These are phyloP conservation scores for Leccinum truebloodii DNA, from an alignment of 768 basidiomycete genomes.

Conservation along the genomic window DNA sequence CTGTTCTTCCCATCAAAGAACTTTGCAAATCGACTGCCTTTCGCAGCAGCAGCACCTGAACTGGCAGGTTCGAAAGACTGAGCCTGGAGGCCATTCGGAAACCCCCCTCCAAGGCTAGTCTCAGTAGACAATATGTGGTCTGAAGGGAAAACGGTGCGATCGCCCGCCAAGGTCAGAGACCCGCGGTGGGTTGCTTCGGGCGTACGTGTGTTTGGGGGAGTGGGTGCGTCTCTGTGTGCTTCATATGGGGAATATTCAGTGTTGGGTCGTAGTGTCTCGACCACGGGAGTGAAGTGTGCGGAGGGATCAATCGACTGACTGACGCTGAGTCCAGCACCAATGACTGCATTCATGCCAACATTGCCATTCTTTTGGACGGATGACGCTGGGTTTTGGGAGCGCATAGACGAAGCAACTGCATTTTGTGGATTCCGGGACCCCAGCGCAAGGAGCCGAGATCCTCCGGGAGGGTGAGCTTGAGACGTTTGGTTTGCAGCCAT, in stretches of 20 bases:
- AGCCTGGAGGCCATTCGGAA: conserved; percentile 15
- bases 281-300: conserved; percentile 11
- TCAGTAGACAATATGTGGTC: conserved; percentile 26
- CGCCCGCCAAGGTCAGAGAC: conserved; percentile 16
- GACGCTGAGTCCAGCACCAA: conserved; percentile 10
- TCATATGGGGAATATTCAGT: conserved; percentile 60
- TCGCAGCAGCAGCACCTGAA: conserved; percentile 52
- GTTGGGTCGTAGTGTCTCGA: conserved; percentile 16
- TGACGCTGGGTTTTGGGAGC: conserved; percentile 26
- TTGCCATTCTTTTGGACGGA: conserved; percentile 27
- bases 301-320: conserved; percentile 19
- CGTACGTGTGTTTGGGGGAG: conserved; percentile 10
- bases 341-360: conserved; percentile 9
- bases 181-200: conserved; percentile 25
- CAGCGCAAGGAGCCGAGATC: conserved; percentile 47
- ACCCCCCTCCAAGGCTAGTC: conserved; percentile 13
- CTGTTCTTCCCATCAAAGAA: conserved; percentile 78
- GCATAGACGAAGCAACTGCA: conserved; percentile 16
- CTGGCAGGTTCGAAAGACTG: conserved; percentile 34
- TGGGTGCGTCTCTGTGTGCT: conserved; percentile 33
- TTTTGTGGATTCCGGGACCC: conserved; percentile 30
- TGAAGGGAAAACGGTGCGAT: conserved; percentile 24
- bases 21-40: conserved; percentile 85
- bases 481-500: conserved; percentile 34
- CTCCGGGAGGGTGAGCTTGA: conserved; percentile 42